These are phyloP conservation scores for Amylocystis lapponica DNA, from an alignment of 768 basidiomycete species.

Conservation along the genomic window DNA sequence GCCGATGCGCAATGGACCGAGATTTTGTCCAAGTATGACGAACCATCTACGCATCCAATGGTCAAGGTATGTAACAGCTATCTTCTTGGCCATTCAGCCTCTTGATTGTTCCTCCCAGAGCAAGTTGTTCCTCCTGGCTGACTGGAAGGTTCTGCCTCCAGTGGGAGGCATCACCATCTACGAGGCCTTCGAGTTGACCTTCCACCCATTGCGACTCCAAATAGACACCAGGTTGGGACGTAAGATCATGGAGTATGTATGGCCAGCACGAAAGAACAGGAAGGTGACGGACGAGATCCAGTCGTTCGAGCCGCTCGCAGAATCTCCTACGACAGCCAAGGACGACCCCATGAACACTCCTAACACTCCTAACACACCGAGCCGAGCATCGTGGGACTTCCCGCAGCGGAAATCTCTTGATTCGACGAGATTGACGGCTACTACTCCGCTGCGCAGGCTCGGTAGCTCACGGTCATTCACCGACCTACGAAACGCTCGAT, in stretches of 20 bases:
- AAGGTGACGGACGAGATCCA: constrained; percentile 18
- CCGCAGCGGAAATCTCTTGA: constrained; percentile 28
- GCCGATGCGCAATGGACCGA: constrained; percentile 82
- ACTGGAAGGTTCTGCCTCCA: constrained; percentile 82
- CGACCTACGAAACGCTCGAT: constrained; percentile 48
- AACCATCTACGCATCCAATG: constrained; percentile 63
- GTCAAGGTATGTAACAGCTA: constrained; percentile 46
- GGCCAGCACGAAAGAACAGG: constrained; percentile 56
- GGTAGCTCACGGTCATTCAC: constrained; percentile 66
- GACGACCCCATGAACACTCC: constrained; percentile 1
- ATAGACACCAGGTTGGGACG: constrained; percentile 79
- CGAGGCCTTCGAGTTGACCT: constrained; percentile 69
- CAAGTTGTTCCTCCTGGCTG: constrained; percentile 67
- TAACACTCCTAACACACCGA: constrained; percentile 3
- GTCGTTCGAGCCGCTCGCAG: constrained; percentile 8
- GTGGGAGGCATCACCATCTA: constrained; percentile 93
- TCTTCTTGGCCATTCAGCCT: constrained; percentile 7
- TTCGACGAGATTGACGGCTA: constrained; percentile 27
- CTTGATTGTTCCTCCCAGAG: constrained; percentile 32
- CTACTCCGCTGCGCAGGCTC: constrained; percentile 41
- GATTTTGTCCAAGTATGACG: constrained; percentile 75
- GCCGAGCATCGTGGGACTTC: constrained; percentile 16
- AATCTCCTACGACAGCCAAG: constrained; percentile 5
- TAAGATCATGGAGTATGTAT: constrained; percentile 84
- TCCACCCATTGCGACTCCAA: constrained; percentile 85